phyloP scores from a whole-genome alignment of 2,329 filamentous ascomycete species.

The Stachybotrys chlorohalonatus region DNA sequence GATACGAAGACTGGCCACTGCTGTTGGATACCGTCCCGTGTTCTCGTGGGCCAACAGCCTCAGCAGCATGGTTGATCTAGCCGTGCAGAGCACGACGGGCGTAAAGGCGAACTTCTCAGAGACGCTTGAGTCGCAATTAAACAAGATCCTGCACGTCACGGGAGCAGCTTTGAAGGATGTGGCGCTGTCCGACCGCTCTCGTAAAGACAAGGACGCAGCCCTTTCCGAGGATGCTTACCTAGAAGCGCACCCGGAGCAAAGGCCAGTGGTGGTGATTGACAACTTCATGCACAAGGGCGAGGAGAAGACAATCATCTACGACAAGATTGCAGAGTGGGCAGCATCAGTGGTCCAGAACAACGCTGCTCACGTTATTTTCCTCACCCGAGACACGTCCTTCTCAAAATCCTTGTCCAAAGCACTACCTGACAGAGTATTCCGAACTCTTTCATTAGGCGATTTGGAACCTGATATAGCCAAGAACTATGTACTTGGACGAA shows the following conservation, averaged over 20 bases:
- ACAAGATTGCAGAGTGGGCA: constrained; percentile 83
- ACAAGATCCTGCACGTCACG: constrained; percentile 82
- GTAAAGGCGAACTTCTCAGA: constrained; percentile 93
- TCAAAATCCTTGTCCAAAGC: constrained; percentile 80
- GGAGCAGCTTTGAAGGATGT: constrained; percentile 70
- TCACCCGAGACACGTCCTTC: constrained; percentile 83
- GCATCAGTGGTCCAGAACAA: constrained; percentile 78
- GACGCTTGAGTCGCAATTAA: constrained; percentile 79
- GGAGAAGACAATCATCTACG: constrained; percentile 56
- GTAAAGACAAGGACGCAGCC: constrained; percentile 62
- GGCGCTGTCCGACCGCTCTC: constrained; percentile 59
- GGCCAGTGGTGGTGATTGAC: constrained; percentile 81
- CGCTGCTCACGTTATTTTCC: constrained; percentile 86
- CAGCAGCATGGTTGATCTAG: constrained; percentile 84
- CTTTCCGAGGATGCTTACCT: constrained; percentile 79
- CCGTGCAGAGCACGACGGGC: constrained; percentile 86
- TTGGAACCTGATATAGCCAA: constrained; percentile 80
- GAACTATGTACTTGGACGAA: constrained; percentile 77
- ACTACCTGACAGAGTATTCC: constrained; percentile 84
- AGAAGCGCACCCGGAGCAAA: constrained; percentile 75
- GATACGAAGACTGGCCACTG: constrained; percentile 68
- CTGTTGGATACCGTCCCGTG: constrained; percentile 85
- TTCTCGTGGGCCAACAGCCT: constrained; percentile 97
- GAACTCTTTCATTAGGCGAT: constrained; percentile 77
- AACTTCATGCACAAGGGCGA: constrained; percentile 81